Base-by-base conservation (phyloP, 768 basidiomycete genomes). In the Phaeotremella skinneri region DNA sequence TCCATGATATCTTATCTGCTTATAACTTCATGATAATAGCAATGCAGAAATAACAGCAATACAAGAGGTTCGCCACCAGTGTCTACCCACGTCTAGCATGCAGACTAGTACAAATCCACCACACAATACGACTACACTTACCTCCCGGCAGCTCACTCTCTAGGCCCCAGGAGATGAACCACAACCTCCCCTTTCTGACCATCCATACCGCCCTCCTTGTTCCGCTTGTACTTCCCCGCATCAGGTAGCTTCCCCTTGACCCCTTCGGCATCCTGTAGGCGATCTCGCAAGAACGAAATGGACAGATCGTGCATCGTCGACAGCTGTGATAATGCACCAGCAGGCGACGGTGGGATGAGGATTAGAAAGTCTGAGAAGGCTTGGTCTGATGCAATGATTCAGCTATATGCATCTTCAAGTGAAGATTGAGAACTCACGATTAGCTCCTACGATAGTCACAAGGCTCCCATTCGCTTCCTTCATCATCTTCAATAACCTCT, bases 401-500 rank as follows among this genome's bases (percentile, higher is more conserved):
- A 37, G 37, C 47, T 23, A 17, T 50, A 23, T 16, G 11, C 42
- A 16, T 21, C 6, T 17, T 41, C 9, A 20, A 30, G 49, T 23
- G 32, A 51, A 23, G 49, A 42, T 6, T 4, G 26, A 25, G 7
- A n/a, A 68, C 73, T 68, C 51, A 74, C 73, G 73, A 55, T 63
- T 66, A 1, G 61, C 55, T 14, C 68, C 69, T 21, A 67, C 49
- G 4, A 76, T 42, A 32, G 64, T 72, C 13, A 73, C 47, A 27
- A 73, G 52, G 32, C 57, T 66, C 6, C 68, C 74, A 11, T 68
- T 41, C 0, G 64, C 56, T 23, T 59, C 75, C 34, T 77, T 78
- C 6, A 85, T 79, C 25, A 88, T 76, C 27, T 81, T 80, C 63
- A 79, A 67, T 48, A 90, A 76, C 21, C 85, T 80, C 30, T 78